These are phyloP conservation scores for Agrocybe pediades DNA, from an alignment of 768 basidiomycete species.

Conservation along the genomic window DNA sequence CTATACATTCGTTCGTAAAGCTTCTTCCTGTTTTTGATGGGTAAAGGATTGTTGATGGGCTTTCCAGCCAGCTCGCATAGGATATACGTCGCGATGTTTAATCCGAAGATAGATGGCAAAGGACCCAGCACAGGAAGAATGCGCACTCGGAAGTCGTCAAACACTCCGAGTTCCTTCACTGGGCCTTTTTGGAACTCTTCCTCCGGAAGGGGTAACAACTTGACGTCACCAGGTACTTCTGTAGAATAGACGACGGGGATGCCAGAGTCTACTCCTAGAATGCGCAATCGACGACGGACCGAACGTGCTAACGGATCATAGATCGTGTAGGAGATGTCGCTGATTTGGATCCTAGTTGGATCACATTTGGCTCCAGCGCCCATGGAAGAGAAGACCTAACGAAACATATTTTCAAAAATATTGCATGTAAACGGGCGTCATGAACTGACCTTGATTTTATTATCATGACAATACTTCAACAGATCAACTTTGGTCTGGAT, in stretches of 20 bases:
- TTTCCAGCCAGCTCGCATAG: constrained; percentile 84
- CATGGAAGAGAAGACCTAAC: constrained; percentile 95
- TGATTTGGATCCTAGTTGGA: constrained; percentile 93
- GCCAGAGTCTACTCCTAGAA: constrained; percentile 59
- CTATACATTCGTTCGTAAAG: constrained; percentile 79
- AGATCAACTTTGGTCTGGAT: constrained; percentile 96
- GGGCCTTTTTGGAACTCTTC: constrained; percentile 90
- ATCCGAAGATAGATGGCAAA: constrained; percentile 87
- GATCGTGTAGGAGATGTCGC: constrained; percentile 88
- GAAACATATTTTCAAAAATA: constrained; percentile 21
- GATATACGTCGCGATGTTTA: constrained; percentile 88
- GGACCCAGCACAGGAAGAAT: constrained; percentile 92
- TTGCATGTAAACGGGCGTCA: background rate
- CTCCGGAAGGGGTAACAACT: constrained; percentile 86
- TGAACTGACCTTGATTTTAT: constrained; percentile 67
- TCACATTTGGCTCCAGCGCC: constrained; percentile 95
- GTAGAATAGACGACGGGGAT: constrained; percentile 95
- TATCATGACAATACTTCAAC: constrained; percentile 82
- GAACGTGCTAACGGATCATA: constrained; percentile 95
- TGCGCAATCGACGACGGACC: constrained; percentile 76
- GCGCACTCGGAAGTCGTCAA: constrained; percentile 92
- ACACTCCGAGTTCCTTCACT: constrained; percentile 85
- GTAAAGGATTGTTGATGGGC: constrained; percentile 79
- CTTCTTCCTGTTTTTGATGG: constrained; percentile 84
- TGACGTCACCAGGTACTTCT: constrained; percentile 87